A percentile compares a stretch with the other conserved stretches of the same genome.
These are phyloP conservation scores for Rhizopogon vinicolor DNA, from an alignment of 768 basidiomycete species.

Conservation along the genomic window DNA sequence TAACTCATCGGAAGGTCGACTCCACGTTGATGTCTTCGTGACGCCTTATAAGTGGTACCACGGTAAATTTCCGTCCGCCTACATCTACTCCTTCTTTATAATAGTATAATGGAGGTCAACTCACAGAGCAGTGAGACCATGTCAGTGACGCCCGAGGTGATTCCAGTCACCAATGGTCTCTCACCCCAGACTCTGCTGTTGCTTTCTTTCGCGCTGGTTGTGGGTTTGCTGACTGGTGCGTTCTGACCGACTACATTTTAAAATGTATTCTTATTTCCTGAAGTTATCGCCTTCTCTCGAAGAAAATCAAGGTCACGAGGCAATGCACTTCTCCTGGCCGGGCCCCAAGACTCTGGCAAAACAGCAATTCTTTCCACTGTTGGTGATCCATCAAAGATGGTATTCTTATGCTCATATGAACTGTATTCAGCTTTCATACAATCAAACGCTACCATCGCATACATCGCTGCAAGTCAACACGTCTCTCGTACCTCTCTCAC, in stretches of 20 bases:
- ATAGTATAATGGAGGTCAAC: conserved; percentile 8
- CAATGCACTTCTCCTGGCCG: conserved; percentile 68
- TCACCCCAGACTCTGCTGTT: conserved; percentile 35
- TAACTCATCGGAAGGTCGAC: not conserved
- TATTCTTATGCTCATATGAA: conserved; percentile 7
- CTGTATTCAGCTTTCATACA: conserved; percentile 54
- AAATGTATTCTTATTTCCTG: not conserved
- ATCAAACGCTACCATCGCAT: conserved; percentile 61
- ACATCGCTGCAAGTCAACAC: conserved; percentile 75
- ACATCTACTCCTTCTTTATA: not conserved
- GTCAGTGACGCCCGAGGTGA: conserved; percentile 28
- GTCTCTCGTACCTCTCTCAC: conserved; percentile 38
- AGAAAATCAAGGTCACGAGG: conserved; percentile 45
- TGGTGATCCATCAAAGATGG: conserved; percentile 20
- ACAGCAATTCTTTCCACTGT: conserved; percentile 73
- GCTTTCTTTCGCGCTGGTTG: conserved; percentile 39
- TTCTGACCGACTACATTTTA: conserved; percentile 3
- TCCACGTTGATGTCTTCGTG: no score
- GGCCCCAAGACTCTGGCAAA: conserved; percentile 75
- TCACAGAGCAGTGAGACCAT: conserved; percentile 2
- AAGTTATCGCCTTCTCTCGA: conserved; percentile 36
- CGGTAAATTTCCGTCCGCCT: not conserved
- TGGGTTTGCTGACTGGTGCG: conserved; percentile 41
- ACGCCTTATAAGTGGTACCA: not conserved
- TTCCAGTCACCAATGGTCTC: conserved; percentile 30